Evolutionary conservation across 306 rosid genomes (phyloP), one percentile per base, ranked within the genome.

Genomic region (Vigna trinervia): DNA sequence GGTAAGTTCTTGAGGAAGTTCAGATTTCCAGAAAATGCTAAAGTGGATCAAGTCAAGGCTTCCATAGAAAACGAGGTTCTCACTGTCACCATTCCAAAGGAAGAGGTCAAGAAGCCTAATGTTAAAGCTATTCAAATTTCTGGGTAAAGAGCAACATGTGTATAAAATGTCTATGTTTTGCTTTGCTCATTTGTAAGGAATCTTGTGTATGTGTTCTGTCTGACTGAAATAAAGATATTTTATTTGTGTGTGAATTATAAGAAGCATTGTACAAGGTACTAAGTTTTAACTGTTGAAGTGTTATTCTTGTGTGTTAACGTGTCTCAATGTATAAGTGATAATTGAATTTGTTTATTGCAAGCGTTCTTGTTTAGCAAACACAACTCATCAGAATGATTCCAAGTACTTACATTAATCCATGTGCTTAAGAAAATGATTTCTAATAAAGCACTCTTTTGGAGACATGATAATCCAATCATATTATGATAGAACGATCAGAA

Each of bases 21-120:
- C 48, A 17, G 69, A 4, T 63, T 63, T 9, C 50, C 69, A 38
- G 48, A 63, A 10, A 63, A 63, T 17, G 28, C 28, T 4, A 38
- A 63, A 38, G 50, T 63, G 15, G 50, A 63, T 63, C 69, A 63
- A 38, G 50, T 63, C 1, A 63, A 63, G 69, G 69, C 50, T 63
- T 36, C 69, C 11, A 36, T 63, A 0, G 46, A 34, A 34, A 62
- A 62, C n/a, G 68, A 47, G 47, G 26, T 62, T 62, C 68, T 62
- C 26, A 38, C 50, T 63, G 69, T 63, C 30, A 36, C 50, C 19
- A 1, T 63, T 63, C 69, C 69, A 1, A 63, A 63, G 48, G 23
- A 34, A 36, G 47, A 34, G 47, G 3, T 62, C 41, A 62, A 62
- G 69, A 34, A 62, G 1, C 47, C 47, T 62, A 26, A 62, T 6